Evolutionary conservation across 352 stramenopile genomes (phyloP).

Genomic region (Phytophthora pini): DNA sequence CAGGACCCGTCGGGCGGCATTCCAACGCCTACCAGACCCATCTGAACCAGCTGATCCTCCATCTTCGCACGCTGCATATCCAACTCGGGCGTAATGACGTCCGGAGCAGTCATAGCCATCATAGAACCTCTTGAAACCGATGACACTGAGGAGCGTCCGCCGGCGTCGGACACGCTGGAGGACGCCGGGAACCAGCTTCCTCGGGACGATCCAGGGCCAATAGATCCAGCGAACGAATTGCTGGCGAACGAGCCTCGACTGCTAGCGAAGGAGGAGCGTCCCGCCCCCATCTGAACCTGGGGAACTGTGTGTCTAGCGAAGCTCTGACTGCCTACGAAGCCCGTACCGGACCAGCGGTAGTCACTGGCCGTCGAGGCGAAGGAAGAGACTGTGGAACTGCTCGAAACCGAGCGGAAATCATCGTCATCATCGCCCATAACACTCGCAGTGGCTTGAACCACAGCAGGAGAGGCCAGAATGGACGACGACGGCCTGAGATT

Average conservation of each 20-base stretch:
- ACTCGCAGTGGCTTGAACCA: conserved; percentile 58
- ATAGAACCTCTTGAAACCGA: conserved; percentile 57
- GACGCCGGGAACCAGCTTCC: conserved; percentile 73
- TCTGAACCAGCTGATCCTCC: conserved; percentile 70
- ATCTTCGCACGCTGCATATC: conserved; percentile 82
- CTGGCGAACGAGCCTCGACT: conserved; percentile 43
- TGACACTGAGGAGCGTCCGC: conserved; percentile 24
- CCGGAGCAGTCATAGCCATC: conserved; percentile 69
- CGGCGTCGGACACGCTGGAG: conserved; percentile 27
- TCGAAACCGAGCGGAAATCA: conserved; percentile 81
- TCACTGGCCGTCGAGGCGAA: conserved; percentile 54
- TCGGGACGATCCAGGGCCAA: conserved; percentile 32
- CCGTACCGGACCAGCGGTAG: conserved; percentile 86
- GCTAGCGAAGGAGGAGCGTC: conserved; percentile 23
- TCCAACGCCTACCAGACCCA: conserved; percentile 71
- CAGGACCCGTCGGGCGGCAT: conserved; percentile 87
- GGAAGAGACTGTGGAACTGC: conserved; percentile 67
- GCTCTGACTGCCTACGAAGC: conserved; percentile 73
- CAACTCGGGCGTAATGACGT: conserved; percentile 71
- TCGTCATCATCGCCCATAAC: conserved; percentile 83
- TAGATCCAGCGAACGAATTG: conserved; percentile 22
- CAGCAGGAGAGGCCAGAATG: conserved; percentile 56
- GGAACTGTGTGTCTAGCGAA: conserved; percentile 55
- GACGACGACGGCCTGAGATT: conserved; percentile 69
- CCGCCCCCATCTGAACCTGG: conserved; percentile 13